Percentiles rank a stretch among this genome's conserved stretches.
Evolutionary conservation across 2,329 filamentous ascomycete species (phyloP).

Genomic region (Sporothrix pallida): DNA sequence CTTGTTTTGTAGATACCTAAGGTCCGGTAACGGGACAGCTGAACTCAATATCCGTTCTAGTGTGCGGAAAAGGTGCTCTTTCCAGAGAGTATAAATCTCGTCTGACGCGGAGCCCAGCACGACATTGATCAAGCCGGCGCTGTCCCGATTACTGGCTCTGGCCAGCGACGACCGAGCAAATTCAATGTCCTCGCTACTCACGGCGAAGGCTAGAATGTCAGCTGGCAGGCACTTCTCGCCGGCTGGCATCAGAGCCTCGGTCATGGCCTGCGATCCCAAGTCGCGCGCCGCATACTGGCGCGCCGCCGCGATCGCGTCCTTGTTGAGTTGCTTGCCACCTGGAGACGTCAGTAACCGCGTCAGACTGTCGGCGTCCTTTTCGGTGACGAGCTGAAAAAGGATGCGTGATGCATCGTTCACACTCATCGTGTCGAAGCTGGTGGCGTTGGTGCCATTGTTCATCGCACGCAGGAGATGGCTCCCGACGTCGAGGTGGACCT

Average conservation of each 20-base stretch:
- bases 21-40: neutral
- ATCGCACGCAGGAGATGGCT: conserved; percentile 1
- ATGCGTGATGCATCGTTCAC: conserved; percentile 7
- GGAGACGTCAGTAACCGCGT: neutral
- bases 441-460: neutral
- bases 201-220: conserved; percentile 6
- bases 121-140: neutral
- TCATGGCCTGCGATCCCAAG: conserved; percentile 10
- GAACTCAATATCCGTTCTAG: neutral
- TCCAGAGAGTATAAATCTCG: conserved; percentile 3
- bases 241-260: conserved; percentile 5
- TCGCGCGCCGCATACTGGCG: conserved; percentile 6
- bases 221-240: neutral
- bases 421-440: neutral
- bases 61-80: neutral
- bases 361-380: conserved; percentile 11
- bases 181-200: neutral
- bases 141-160: neutral
- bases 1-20: neutral
- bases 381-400: conserved; percentile 9
- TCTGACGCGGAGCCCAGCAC: conserved; percentile 12
- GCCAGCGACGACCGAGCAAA: neutral
- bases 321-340: conserved; percentile 2
- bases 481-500: conserved; percentile 9
- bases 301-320: conserved; percentile 2